Base-by-base conservation (phyloP, 345 rosid species). In the Eucalyptus viminalis region DNA sequence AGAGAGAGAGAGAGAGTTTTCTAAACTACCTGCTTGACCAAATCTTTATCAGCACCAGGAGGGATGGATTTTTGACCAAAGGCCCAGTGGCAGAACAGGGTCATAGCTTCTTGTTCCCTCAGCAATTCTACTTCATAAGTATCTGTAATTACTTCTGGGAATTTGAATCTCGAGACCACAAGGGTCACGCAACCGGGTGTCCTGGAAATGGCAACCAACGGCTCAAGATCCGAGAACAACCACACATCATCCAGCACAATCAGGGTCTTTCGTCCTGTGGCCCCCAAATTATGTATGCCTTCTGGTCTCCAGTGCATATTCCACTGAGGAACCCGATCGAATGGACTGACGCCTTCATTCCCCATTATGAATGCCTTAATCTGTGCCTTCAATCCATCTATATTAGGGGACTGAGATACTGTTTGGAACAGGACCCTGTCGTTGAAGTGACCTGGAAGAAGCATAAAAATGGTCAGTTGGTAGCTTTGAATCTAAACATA, bases 231-330 rank as follows among this genome's bases (percentile, higher is more conserved):
- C 29, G 93, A 80, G 8, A 60, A 60, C 11, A 94, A 93, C 99
- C 99, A 97, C 81, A 97, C 99, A 92, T 97, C 99, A 90, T 97
- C 99, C 76, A 97, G 89, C 89, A 97, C 96, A 29, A 97, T 94
- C 86, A 97, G 91, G 90, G 88, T 87, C 44, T 43, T 86, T 12
- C 37, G 88, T 91, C 47, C 51, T 92, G 67, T 49, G n/a, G 88
- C 86, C n/a, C 22, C 83, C 56, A 91, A 90, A 11, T 91, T 92
- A 69, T 88, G 92, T 8, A 53, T 53, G 58, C 58, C 11, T 21
- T 53, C 58, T 21, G 58, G 25, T 21, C 25, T 53, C 11, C 58
- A 53, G 25, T 92, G 95, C 29, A 89, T 58, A 86, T 88, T 92
- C 93, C 94, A 92, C 15, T 87, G 43, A 31, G 96, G 93, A 87